A percentile compares a stretch with the other conserved stretches of the same genome.
Evolutionary conservation across 1,284 basidiomycete species (phyloP).

Genomic region (Leccinum angustisporum): DNA sequence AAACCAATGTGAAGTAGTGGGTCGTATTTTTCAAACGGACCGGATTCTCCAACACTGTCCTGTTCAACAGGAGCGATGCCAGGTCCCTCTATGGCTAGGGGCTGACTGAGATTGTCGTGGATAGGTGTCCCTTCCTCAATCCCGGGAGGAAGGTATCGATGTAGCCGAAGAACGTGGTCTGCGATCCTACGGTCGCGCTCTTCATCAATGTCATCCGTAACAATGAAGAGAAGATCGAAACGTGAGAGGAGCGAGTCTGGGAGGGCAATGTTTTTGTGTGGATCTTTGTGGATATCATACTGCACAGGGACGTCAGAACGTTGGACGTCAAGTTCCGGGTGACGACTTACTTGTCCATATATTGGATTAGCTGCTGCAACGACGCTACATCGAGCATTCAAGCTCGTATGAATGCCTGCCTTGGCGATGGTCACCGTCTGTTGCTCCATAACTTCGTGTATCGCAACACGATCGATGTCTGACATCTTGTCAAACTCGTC

Average conservation of each 20-base stretch:
- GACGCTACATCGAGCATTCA: slow-evolving; percentile 97
- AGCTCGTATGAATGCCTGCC: slow-evolving; percentile 96
- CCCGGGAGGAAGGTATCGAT: slow-evolving; percentile 94
- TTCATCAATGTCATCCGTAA: slow-evolving; percentile 98
- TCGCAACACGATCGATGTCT: slow-evolving; percentile 98
- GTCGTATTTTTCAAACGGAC: slow-evolving; percentile 95
- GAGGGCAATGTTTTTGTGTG: slow-evolving; percentile 97
- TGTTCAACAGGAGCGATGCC: slow-evolving; percentile 54
- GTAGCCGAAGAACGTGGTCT: slow-evolving; percentile 97
- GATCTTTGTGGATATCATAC: slow-evolving; percentile 99
- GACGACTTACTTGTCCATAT: slow-evolving; percentile 82
- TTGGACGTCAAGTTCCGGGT: not conserved
- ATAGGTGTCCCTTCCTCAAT: slow-evolving; percentile 93
- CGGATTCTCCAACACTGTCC: slow-evolving; percentile 58
- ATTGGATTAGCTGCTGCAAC: slow-evolving; percentile 99
- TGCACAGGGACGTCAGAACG: slow-evolving; percentile 36
- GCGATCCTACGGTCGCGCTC: slow-evolving; percentile 92
- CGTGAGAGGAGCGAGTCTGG: slow-evolving; percentile 98
- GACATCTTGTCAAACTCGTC: slow-evolving; percentile 99
- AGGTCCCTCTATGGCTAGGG: slow-evolving; percentile 80
- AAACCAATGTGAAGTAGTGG: slow-evolving; percentile 91
- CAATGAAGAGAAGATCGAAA: slow-evolving; percentile 98
- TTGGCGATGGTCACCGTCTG: slow-evolving; percentile 99
- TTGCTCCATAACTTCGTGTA: slow-evolving; percentile 99
- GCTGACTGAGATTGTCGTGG: slow-evolving; percentile 86